phyloP scores from a whole-genome alignment of 768 basidiomycete species.

The Boletus pseudopeckii region DNA sequence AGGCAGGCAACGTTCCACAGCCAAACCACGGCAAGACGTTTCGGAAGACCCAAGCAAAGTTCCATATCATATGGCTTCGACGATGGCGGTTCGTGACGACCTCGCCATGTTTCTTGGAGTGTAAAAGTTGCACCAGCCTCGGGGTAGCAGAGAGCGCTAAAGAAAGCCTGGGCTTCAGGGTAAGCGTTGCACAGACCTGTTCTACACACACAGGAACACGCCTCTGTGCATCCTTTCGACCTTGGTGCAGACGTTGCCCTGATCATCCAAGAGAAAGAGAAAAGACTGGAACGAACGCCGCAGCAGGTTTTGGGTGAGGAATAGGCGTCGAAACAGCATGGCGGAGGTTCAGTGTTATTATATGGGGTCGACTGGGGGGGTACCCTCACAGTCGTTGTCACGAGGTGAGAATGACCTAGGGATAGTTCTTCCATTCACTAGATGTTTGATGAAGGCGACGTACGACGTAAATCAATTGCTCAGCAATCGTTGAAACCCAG shows the following conservation, averaged over 20 bases:
- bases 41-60: neutral
- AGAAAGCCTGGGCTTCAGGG: too few species aligned
- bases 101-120: too few species aligned
- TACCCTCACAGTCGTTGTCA: conserved; percentile 16
- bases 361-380: neutral
- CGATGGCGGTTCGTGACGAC: neutral
- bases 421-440: too few species aligned
- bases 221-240: too few species aligned
- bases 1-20: neutral
- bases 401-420: neutral
- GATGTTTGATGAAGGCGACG: too few species aligned
- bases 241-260: neutral
- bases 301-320: neutral
- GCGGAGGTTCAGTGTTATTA: neutral
- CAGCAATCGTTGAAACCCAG: too few species aligned
- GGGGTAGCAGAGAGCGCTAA: too few species aligned
- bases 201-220: too few species aligned
- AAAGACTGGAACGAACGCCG: neutral
- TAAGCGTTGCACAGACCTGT: too few species aligned
- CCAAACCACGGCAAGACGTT: neutral
- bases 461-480: too few species aligned
- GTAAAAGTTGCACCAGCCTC: neutral
- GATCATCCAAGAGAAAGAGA: too few species aligned
- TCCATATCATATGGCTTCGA: neutral
- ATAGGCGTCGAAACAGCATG: neutral